These are phyloP conservation scores for Pezicula carpinea DNA, from an alignment of 2,329 filamentous ascomycete genomes.

Conservation along the genomic window DNA sequence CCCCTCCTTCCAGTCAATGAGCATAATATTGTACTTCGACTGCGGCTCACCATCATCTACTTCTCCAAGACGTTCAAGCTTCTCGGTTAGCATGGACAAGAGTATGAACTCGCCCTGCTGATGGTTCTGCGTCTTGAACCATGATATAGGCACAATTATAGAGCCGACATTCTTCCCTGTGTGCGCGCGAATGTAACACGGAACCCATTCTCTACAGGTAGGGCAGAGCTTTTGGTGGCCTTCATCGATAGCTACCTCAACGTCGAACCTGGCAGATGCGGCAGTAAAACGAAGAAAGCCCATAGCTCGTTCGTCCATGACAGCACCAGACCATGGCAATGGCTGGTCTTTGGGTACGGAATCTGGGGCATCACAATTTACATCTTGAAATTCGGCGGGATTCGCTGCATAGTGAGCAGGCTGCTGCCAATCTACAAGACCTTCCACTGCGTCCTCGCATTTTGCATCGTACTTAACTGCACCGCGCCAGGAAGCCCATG, in stretches of 20 bases:
- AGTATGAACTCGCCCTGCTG: too few relatives aligned
- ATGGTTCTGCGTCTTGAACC: too few relatives aligned
- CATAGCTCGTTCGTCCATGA: background rate
- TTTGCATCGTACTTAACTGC: background rate
- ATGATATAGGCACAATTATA: too few relatives aligned
- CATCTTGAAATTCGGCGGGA: too few relatives aligned
- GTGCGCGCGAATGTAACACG: too few relatives aligned
- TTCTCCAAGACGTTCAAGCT: too few relatives aligned
- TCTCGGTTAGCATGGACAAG: too few relatives aligned
- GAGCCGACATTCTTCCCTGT: too few relatives aligned
- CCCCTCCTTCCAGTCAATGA: conserved; percentile 3
- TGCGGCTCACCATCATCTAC: background rate
- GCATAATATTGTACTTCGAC: conserved; percentile 1
- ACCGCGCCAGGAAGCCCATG: background rate
- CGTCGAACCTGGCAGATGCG: background rate
- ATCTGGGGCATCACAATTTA: too few relatives aligned
- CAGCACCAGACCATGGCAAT: background rate
- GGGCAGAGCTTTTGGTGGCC: too few relatives aligned
- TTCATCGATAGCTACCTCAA: background rate
- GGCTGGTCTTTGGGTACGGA: background rate
- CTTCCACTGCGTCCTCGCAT: background rate
- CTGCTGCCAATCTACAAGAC: conserved; percentile 1
- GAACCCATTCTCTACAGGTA: too few relatives aligned
- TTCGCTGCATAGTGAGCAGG: background rate
- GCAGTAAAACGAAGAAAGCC: conserved; percentile 1